Evolutionary conservation across 2,329 filamentous ascomycete genomes (phyloP).

Genomic region (Coniochaeta prunicola): DNA sequence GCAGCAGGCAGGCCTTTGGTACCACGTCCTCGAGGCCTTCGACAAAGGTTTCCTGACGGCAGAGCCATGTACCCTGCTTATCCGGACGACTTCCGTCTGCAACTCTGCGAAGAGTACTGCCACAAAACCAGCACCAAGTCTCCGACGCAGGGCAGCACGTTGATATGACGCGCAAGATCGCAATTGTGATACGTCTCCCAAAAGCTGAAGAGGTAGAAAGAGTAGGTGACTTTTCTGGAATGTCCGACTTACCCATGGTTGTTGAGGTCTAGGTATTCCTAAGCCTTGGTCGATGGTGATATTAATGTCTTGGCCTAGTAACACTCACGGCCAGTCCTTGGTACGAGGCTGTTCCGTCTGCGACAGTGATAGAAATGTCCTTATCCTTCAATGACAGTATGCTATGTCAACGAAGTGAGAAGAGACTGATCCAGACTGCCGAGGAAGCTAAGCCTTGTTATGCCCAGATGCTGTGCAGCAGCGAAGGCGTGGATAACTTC

Average conservation of each 20-base stretch:
- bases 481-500: neutral
- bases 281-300: neutral
- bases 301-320: neutral
- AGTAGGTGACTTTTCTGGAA: neutral
- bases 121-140: neutral
- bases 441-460: neutral
- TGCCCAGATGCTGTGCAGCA: neutral
- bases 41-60: constrained; percentile 12
- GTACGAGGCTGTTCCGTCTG: neutral
- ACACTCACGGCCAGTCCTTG: neutral
- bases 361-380: neutral
- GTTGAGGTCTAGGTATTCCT: neutral
- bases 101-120: neutral
- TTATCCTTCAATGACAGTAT: neutral
- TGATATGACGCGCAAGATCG: neutral
- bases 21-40: constrained; percentile 28
- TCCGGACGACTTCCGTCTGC: neutral
- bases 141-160: neutral
- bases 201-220: neutral
- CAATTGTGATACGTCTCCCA: neutral
- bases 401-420: neutral
- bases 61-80: neutral
- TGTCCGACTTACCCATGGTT: constrained; percentile 1
- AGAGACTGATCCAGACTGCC: neutral
- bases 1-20: constrained; percentile 21